Conservation (phyloP, 2,329 filamentous ascomycete species). For the Pseudogymnoascus sp. region DNA sequence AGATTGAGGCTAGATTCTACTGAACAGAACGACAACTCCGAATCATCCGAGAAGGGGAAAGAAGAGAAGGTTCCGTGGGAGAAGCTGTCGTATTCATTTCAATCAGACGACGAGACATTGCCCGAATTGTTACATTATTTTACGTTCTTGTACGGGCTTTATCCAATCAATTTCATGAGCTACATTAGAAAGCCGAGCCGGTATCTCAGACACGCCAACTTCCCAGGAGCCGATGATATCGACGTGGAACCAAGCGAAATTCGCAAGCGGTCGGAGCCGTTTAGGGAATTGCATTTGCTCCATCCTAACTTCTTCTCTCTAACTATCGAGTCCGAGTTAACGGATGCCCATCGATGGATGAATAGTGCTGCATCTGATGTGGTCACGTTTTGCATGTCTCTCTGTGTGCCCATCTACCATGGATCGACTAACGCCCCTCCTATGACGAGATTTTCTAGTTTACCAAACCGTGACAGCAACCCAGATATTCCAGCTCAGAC, state of each 20-base stretch:
- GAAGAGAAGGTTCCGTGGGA: conserved; percentile 50
- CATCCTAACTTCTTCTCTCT: conserved; percentile 80
- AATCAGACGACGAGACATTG: conserved; percentile 53
- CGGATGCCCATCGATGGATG: conserved; percentile 68
- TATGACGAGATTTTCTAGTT: neutral
- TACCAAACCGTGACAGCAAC: conserved; percentile 4
- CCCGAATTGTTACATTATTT: conserved; percentile 69
- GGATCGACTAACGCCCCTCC: neutral
- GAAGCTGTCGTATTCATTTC: conserved; percentile 52
- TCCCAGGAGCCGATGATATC: conserved; percentile 62
- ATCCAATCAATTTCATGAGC: conserved; percentile 79
- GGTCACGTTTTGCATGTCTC: conserved; percentile 68
- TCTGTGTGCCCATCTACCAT: conserved; percentile 38
- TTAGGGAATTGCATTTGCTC: conserved; percentile 64
- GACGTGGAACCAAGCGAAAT: conserved; percentile 75
- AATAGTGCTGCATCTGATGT: conserved; percentile 74
- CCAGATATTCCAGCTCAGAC: conserved; percentile 24
- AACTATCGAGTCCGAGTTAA: conserved; percentile 72
- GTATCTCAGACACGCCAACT: conserved; percentile 67
- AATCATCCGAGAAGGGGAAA: conserved; percentile 27
- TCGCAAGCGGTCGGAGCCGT: conserved; percentile 65
- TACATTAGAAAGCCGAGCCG: conserved; percentile 77
- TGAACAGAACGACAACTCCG: conserved; percentile 31
- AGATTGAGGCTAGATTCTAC: conserved; percentile 11
- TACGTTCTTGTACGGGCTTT: conserved; percentile 74